These are phyloP conservation scores for Theobroma grandiflorum DNA, from an alignment of 441 rosid genomes.

Conservation along the genomic window DNA sequence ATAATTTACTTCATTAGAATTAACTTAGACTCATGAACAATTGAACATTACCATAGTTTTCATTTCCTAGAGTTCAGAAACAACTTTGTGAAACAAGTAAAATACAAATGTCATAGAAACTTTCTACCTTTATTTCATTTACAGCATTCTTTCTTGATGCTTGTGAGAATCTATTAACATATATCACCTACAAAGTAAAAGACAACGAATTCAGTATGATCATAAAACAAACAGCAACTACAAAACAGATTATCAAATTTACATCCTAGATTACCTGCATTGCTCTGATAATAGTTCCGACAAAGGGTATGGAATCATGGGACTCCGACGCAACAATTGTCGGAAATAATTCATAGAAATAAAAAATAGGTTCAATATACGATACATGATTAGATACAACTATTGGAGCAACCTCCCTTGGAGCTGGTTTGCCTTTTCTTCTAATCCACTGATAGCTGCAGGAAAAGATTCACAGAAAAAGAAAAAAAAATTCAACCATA, in stretches of 20 bases:
- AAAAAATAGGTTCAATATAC: conserved; percentile 91
- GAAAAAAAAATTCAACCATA: not conserved
- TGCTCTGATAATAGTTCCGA: conserved; percentile 97
- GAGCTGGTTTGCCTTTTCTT: conserved; percentile 92
- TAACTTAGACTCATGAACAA: conserved; percentile 6
- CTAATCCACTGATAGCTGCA: conserved; percentile 95
- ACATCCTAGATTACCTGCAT: conserved; percentile 72
- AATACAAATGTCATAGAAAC: conserved; percentile 40
- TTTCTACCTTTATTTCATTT: conserved; percentile 90
- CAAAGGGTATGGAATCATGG: conserved; percentile 91
- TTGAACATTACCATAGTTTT: conserved; percentile 4
- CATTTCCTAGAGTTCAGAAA: not conserved
- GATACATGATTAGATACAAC: conserved; percentile 96
- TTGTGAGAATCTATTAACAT: conserved; percentile 89
- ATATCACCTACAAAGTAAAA: conserved; percentile 73
- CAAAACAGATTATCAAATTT: conserved; percentile 9
- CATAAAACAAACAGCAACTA: conserved; percentile 5
- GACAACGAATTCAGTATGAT: not conserved
- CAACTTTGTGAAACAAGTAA: not conserved
- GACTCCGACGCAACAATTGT: conserved; percentile 96
- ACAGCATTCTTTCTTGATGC: conserved; percentile 92
- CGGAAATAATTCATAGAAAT: conserved; percentile 88
- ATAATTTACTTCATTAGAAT: conserved; percentile 38
- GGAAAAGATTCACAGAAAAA: not conserved
- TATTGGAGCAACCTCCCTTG: conserved; percentile 87